Percentiles rank a stretch among this genome's conserved stretches.
These are phyloP conservation scores for Cutaneotrichosporon spelunceum DNA, from an alignment of 1,284 basidiomycete genomes.

Conservation along the genomic window DNA sequence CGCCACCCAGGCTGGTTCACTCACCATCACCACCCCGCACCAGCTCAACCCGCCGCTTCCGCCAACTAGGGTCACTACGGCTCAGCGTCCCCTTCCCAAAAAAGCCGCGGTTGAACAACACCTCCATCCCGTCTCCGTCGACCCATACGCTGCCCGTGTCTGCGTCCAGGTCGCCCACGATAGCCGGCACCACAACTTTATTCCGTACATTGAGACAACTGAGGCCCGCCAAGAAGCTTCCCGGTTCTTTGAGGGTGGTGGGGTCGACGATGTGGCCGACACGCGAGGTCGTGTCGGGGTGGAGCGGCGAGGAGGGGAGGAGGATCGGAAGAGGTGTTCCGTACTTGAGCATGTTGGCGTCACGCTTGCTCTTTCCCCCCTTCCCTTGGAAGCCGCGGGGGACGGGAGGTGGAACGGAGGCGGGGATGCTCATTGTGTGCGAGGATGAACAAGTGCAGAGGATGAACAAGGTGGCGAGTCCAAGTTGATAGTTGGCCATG, in stretches of 20 bases:
- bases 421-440: slow-evolving; percentile 2
- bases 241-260: slow-evolving; percentile 7
- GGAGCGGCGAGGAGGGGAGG: slow-evolving; percentile 35
- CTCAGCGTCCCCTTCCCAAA: slow-evolving; percentile 95
- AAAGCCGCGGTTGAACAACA: slow-evolving; percentile 87
- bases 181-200: slow-evolving; percentile 12
- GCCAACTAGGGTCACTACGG: slow-evolving; percentile 92
- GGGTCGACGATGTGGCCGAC: slow-evolving; percentile 5
- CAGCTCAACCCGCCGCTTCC: slow-evolving; percentile 68
- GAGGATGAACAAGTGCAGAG: too few relatives aligned
- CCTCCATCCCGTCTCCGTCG: slow-evolving; percentile 60
- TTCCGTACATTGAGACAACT: neutral
- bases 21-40: slow-evolving; percentile 50
- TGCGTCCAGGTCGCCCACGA: slow-evolving; percentile 64
- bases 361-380: neutral
- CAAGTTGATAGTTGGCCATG: too few relatives aligned
- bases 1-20: slow-evolving; percentile 22
- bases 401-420: neutral
- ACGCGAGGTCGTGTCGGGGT: slow-evolving; percentile 18
- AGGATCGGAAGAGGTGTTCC: slow-evolving; percentile 49
- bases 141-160: slow-evolving; percentile 79
- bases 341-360: slow-evolving; percentile 30
- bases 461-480: neutral
- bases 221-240: neutral
- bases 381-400: slow-evolving; percentile 10